These are phyloP conservation scores for Panaeolus cyanescens DNA, from an alignment of 768 basidiomycete genomes.

Conservation along the genomic window DNA sequence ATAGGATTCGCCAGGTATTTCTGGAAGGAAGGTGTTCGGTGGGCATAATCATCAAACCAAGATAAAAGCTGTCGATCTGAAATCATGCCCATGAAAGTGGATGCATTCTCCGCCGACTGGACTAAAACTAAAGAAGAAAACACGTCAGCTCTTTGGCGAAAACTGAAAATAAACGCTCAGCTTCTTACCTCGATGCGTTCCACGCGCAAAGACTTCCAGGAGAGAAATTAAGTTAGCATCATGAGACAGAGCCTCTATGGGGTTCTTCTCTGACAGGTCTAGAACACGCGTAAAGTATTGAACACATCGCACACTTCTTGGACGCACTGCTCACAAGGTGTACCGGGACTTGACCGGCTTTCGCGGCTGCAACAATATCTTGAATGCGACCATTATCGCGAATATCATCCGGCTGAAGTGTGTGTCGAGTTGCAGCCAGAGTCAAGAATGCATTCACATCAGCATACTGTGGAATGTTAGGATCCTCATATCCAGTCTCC, in stretches of 20 bases:
- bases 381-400: conserved; percentile 59
- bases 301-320: conserved; percentile 1
- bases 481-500: background rate
- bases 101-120: conserved; percentile 42
- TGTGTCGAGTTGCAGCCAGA: conserved; percentile 78
- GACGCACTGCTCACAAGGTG: conserved; percentile 75
- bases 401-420: conserved; percentile 60
- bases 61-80: conserved; percentile 73
- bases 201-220: conserved; percentile 66
- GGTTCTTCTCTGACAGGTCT: conserved; percentile 89
- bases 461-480: conserved; percentile 53
- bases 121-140: conserved; percentile 49
- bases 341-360: conserved; percentile 72
- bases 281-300: background rate
- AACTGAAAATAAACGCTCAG: background rate
- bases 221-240: conserved; percentile 66
- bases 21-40: conserved; percentile 45
- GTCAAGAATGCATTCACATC: conserved; percentile 90
- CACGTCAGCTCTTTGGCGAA: background rate
- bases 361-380: conserved; percentile 74
- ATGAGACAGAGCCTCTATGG: conserved; percentile 61
- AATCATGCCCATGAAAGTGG: conserved; percentile 66
- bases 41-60: conserved; percentile 64
- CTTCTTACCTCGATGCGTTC: conserved; percentile 66
- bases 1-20: conserved; percentile 57